Conservation (phyloP, 1,284 basidiomycete species). For the Coniophora puteana region DNA sequence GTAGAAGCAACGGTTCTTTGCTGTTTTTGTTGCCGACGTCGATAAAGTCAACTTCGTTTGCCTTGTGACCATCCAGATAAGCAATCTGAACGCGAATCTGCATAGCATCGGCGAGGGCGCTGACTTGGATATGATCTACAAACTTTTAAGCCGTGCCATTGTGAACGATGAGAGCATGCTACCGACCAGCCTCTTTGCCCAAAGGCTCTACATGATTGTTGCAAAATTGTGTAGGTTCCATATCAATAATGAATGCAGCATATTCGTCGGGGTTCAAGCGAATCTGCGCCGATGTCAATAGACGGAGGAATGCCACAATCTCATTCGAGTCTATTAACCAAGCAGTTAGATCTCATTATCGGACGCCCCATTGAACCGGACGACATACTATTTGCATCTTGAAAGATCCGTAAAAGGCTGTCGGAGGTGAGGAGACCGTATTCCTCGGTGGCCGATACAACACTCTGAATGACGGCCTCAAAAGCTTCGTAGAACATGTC, state of each 20-base stretch:
- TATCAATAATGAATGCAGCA: slow-evolving; percentile 71
- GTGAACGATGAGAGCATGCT: background rate
- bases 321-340: slow-evolving; percentile 67
- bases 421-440: slow-evolving; percentile 34
- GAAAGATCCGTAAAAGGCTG: slow-evolving; percentile 51
- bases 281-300: slow-evolving; percentile 82
- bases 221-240: slow-evolving; percentile 68
- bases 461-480: slow-evolving; percentile 35
- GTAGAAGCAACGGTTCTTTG: slow-evolving; percentile 51
- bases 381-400: slow-evolving; percentile 46
- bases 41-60: slow-evolving; percentile 63
- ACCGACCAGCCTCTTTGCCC: slow-evolving; percentile 76
- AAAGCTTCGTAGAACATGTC: slow-evolving; percentile 57
- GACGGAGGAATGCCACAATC: slow-evolving; percentile 72
- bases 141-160: slow-evolving; percentile 5
- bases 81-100: slow-evolving; percentile 71
- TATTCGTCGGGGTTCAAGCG: slow-evolving; percentile 62
- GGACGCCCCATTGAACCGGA: too few relatives aligned
- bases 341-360: too few relatives aligned
- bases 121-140: slow-evolving; percentile 80
- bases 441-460: slow-evolving; percentile 36
- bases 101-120: slow-evolving; percentile 71
- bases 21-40: slow-evolving; percentile 53
- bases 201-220: slow-evolving; percentile 74
- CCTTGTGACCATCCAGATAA: slow-evolving; percentile 66